Conservation (phyloP, 305 asterid genomes). For the Stenogyne calaminthoides region DNA sequence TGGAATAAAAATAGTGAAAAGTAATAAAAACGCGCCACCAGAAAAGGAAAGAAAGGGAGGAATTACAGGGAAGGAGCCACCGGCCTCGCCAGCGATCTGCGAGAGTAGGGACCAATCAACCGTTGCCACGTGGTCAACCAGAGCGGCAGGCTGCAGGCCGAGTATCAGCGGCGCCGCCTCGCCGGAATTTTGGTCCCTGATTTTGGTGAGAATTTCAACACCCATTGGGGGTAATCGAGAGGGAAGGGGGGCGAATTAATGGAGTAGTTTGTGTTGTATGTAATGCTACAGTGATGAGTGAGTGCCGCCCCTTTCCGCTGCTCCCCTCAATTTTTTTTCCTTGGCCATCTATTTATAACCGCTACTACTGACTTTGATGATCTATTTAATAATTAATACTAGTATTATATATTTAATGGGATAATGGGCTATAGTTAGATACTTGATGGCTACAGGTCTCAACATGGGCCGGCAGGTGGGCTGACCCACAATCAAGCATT, state of each 20-base stretch:
- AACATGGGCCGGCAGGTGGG: too few relatives aligned
- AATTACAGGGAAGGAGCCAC: slow-evolving; percentile 93
- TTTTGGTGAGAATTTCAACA: slow-evolving; percentile 50
- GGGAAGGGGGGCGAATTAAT: not conserved
- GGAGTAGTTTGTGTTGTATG: too few relatives aligned
- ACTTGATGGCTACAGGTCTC: too few relatives aligned
- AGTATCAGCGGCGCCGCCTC: slow-evolving; percentile 58
- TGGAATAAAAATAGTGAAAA: not conserved
- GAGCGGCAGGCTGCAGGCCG: slow-evolving; percentile 88
- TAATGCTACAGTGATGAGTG: slow-evolving; percentile 9
- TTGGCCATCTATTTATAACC: slow-evolving; percentile 33
- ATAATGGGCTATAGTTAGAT: too few relatives aligned
- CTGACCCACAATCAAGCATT: too few relatives aligned
- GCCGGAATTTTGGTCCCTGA: slow-evolving; percentile 21
- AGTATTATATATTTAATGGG: too few relatives aligned
- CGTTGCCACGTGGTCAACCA: slow-evolving; percentile 86
- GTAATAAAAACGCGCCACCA: not conserved
- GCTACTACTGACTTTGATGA: not conserved
- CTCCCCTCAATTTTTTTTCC: slow-evolving; percentile 19
- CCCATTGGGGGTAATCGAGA: slow-evolving; percentile 50
- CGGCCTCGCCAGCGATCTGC: slow-evolving; percentile 81
- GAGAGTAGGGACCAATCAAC: slow-evolving; percentile 92
- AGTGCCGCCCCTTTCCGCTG: slow-evolving; percentile 29
- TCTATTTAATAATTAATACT: too few relatives aligned
- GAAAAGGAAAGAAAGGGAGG: slow-evolving; percentile 15